Evolutionary conservation across 768 basidiomycete genomes (phyloP).

Genomic region (Tulasnella sp.): DNA sequence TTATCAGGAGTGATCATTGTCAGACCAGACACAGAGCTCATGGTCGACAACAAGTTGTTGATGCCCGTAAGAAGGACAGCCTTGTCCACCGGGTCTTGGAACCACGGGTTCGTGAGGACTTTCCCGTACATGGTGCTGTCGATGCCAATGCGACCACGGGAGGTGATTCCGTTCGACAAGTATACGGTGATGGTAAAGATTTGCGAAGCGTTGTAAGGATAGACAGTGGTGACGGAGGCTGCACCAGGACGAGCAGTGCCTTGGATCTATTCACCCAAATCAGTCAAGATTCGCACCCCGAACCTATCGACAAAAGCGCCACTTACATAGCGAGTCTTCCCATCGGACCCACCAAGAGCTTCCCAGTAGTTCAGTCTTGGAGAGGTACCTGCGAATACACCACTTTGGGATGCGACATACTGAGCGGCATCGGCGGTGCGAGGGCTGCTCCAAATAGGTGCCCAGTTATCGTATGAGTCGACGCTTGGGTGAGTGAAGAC

Average conservation of each 20-base stretch:
- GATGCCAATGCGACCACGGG: conserved; percentile 60
- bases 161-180: conserved; percentile 58
- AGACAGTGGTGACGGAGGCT: conserved; percentile 46
- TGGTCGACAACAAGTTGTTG: conserved; percentile 45
- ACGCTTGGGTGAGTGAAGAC: conserved; percentile 62
- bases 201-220: conserved; percentile 50
- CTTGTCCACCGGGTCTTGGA: conserved; percentile 56
- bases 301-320: not conserved
- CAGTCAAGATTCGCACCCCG: not conserved
- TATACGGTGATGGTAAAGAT: conserved; percentile 63
- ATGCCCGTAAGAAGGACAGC: conserved; percentile 48
- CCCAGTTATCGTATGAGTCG: conserved; percentile 63
- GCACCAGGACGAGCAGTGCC: conserved; percentile 62
- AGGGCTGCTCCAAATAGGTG: conserved; percentile 50
- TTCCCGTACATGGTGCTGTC: conserved; percentile 45
- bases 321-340: conserved; percentile 49
- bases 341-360: conserved; percentile 46
- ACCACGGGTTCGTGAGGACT: conserved; percentile 54
- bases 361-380: conserved; percentile 59
- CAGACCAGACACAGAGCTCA: conserved; percentile 47
- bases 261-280: conserved; percentile 44
- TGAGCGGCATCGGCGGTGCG: conserved; percentile 53
- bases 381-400: conserved; percentile 55
- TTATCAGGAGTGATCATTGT: conserved; percentile 59
- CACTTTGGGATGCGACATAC: conserved; percentile 50